Evolutionary conservation across 2,329 filamentous ascomycete species (phyloP), one percentile per base, ranked within the genome.

Genomic region (Botrytis hyacinthi): DNA sequence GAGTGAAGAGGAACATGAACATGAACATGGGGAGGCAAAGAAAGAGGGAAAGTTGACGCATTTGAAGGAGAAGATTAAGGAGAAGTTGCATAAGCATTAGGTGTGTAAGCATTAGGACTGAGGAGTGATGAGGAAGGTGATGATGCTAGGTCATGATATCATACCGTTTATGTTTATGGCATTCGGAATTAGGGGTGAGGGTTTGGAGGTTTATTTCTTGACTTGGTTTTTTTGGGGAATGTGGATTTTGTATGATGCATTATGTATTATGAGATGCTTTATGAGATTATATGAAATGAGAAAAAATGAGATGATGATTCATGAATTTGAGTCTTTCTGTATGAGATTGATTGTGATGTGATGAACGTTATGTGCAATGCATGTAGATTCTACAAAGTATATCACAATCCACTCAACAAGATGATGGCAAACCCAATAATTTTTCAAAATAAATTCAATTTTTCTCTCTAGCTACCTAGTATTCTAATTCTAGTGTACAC

Each of bases 1-100:
- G 80, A 78, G 76, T 44, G 75, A 32, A 26, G 44, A 72, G 54
- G 54, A 63, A 18, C 51, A 62, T 42, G 40, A 42, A 16, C 12
- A 42, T 42, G 40, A 16, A 42, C 44, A 68, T 46, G 77, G 42
- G 7, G 69, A 73, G 71, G 74, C 78, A 57, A 78, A 70, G 32
- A 73, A 76, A 72, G 74, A 79, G 73, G 75, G 78, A 75, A 83
- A 83, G 72, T 89, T 89, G 82, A 84, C 83, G 63, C 87, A 87
- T 75, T 79, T 91, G 59, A 86, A 86, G 74, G 85, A 90, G 73
- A 91, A 91, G 83, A 87, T 93, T 82, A 93, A 92, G 87, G 86
- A 87, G 73, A 92, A 92, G 84, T 82, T 92, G 74, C 90, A 92
- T 82, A 79, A 78, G 70, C 71, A 78, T 66, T 75, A 76, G 26